Conservation (phyloP, 805 yeast genomes). For the Kodamaea jinghongensis region DNA sequence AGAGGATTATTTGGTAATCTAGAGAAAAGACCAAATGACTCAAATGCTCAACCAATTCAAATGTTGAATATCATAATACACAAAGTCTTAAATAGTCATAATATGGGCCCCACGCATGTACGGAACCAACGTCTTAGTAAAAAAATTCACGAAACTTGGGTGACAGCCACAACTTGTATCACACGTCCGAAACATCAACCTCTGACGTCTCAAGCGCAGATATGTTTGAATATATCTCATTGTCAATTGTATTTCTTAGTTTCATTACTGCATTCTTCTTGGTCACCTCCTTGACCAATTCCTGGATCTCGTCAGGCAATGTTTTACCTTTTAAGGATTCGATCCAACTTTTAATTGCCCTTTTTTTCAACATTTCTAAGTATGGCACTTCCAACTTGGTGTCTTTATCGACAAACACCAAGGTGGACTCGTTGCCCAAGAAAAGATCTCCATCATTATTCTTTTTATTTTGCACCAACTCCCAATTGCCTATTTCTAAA, state of each 20-base stretch:
- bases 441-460: conserved; percentile 45
- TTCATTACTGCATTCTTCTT: conserved; percentile 19
- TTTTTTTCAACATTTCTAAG: conserved; percentile 37
- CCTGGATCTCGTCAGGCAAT: conserved; percentile 2
- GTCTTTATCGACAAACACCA: conserved; percentile 63
- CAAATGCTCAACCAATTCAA: too few species aligned
- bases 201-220: too few species aligned
- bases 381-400: conserved; percentile 44
- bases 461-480: conserved; percentile 50
- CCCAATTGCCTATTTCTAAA: conserved; percentile 79
- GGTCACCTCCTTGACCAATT: conserved; percentile 19
- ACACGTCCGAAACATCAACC: too few species aligned
- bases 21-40: too few species aligned
- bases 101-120: too few species aligned
- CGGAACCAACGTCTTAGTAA: too few species aligned
- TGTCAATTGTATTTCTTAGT: conserved; percentile 25
- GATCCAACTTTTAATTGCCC: conserved; percentile 36
- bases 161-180: too few species aligned
- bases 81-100: too few species aligned
- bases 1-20: conserved; percentile 83
- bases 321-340: conserved; percentile 17
- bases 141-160: too few species aligned
- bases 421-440: conserved; percentile 67
- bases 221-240: conserved; percentile 1
- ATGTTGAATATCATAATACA: too few species aligned